Base-by-base conservation (phyloP, 305 asterid species). In the Euphrasia arctica region DNA sequence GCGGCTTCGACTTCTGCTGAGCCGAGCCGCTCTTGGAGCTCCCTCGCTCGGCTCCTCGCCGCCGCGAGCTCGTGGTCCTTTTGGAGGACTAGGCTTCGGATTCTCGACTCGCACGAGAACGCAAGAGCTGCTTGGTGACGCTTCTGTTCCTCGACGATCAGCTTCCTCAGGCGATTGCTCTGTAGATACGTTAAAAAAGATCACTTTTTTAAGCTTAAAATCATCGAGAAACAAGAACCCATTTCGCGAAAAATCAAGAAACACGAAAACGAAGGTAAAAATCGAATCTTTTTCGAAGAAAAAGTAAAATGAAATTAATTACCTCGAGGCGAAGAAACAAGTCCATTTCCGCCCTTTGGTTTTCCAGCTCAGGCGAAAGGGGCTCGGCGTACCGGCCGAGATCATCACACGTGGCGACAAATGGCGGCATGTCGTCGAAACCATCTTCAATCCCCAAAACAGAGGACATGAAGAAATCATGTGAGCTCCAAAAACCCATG, bases 321-420 rank as follows among this genome's bases (percentile, higher is more conserved):
- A 84, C 95, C 95, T 84, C 79, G 18, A 74, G 61, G 55, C 79
- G 91, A 66, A 84, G 69, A 32, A 80, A 73, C 72, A 61, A 69
- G 52, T 82, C 84, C 66, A 84, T 74, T 60, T 86, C 87, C 59
- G 64, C 47, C 51, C 65, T 62, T 57, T 79, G 91, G 4, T 70
- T 82, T 25, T 77, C 77, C 45, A 82, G 64, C 1, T 80, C 80
- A 34, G 77, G 70, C 2, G 68, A 57, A 69, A 82, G 60, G 59
- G 70, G 70, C 15, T 73, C 81, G 49, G 67, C 70, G n/a, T 71
- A 57, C 36, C 57, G 39, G 69, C 34, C 56, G 27, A 13, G 56
- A 25, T 54, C 59, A 60, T 68, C 56, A 18, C 25, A 6, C 32
- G 56, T 47, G 63, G 54, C 70, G 60, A n/a, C 29, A 52, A 62